phyloP scores from a whole-genome alignment of 495 filamentous ascomycete genomes.

The Apodospora peruviana region DNA sequence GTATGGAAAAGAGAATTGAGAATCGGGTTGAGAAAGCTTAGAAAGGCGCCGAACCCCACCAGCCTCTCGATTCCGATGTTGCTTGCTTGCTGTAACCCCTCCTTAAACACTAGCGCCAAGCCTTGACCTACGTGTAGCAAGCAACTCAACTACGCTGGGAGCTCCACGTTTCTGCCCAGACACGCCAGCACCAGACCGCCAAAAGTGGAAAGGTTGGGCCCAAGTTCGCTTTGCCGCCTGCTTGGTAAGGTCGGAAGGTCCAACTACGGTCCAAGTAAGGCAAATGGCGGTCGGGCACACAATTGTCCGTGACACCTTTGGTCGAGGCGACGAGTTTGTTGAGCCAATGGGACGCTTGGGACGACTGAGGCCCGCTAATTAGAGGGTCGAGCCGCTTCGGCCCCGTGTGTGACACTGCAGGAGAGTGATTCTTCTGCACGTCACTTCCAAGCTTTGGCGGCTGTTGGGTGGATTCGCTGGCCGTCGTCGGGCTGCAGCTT shows the following conservation, averaged over 20 bases:
- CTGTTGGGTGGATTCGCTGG: neutral
- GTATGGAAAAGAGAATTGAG: constrained; percentile 28
- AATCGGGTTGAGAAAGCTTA: constrained; percentile 33
- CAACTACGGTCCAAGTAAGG: too few species aligned
- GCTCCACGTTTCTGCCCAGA: constrained; percentile 6
- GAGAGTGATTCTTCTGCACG: constrained; percentile 9
- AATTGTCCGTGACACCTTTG: too few species aligned
- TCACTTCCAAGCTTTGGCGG: constrained; percentile 3
- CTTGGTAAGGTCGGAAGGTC: too few species aligned
- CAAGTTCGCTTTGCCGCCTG: too few species aligned
- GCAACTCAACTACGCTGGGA: too few species aligned
- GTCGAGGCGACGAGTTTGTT: too few species aligned
- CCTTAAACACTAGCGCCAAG: too few species aligned
- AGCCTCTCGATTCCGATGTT: constrained; percentile 37
- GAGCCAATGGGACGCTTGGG: too few species aligned
- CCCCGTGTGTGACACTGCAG: constrained; percentile 1
- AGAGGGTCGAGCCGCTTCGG: neutral
- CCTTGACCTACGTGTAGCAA: too few species aligned
- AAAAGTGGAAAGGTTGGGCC: too few species aligned
- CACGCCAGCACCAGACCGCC: neutral
- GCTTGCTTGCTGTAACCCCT: constrained; percentile 29
- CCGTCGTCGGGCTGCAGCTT: neutral
- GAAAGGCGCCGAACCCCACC: constrained; percentile 32
- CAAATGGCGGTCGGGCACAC: too few species aligned
- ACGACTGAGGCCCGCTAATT: neutral